These are phyloP conservation scores for Stagonosporopsis chrysanthemi DNA, from an alignment of 2,329 filamentous ascomycete genomes.

Conservation along the genomic window DNA sequence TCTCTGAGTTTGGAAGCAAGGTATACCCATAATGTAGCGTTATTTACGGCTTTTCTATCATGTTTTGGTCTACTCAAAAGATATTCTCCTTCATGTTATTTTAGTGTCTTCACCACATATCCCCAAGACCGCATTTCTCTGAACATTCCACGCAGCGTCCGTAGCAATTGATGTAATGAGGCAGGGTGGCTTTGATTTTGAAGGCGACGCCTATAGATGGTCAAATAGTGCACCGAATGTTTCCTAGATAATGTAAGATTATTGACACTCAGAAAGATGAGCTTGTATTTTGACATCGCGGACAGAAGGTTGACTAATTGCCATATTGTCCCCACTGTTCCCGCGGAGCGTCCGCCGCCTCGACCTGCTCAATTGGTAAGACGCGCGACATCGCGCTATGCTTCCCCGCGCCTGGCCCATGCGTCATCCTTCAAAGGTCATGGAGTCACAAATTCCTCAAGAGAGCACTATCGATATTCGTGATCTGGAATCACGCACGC, in stretches of 20 bases:
- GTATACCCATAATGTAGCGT: conserved; percentile 50
- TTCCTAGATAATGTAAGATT: conserved; percentile 19
- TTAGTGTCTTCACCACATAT: conserved; percentile 17
- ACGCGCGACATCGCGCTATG: conserved; percentile 8
- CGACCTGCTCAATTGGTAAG: conserved; percentile 7
- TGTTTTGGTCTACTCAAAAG: conserved; percentile 12
- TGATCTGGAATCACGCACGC: conserved; percentile 5
- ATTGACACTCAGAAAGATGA: not conserved
- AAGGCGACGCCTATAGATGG: conserved; percentile 24
- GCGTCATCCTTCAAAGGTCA: conserved; percentile 11
- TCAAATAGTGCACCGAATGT: conserved; percentile 10
- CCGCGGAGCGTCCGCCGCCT: conserved; percentile 8
- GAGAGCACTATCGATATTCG: not conserved
- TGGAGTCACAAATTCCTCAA: conserved; percentile 7
- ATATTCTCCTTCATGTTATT: conserved; percentile 14
- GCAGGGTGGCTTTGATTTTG: conserved; percentile 20
- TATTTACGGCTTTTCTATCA: conserved; percentile 26
- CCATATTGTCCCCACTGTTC: conserved; percentile 1
- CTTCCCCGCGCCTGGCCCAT: conserved; percentile 13
- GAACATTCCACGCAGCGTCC: conserved; percentile 14
- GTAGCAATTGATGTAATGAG: conserved; percentile 26
- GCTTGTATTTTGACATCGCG: not conserved
- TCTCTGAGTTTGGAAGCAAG: conserved; percentile 33
- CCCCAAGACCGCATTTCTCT: conserved; percentile 2
- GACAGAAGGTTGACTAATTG: conserved; percentile 1